Conservation (phyloP, 2,329 filamentous ascomycete genomes). For the Fusarium sp. region DNA sequence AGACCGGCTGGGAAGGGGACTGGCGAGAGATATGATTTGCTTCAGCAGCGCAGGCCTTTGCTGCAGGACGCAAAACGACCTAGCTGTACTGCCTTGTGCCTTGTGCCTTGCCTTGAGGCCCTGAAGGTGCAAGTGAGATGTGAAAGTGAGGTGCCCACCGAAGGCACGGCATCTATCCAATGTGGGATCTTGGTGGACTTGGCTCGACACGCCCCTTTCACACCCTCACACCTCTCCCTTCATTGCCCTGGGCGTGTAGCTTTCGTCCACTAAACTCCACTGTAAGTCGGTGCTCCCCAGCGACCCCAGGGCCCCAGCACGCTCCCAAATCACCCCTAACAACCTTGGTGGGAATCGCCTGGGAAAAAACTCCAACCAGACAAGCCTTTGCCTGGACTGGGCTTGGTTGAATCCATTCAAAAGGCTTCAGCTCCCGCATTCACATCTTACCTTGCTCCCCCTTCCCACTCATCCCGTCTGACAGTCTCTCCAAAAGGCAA, state of each 20-base stretch:
- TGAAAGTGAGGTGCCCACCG: background rate
- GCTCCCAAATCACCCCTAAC: constrained; percentile 51
- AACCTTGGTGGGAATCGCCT: constrained; percentile 49
- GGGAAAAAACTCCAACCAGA: constrained; percentile 45
- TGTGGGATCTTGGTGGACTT: constrained; percentile 3
- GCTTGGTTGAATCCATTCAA: constrained; percentile 52
- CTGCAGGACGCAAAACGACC: constrained; percentile 17
- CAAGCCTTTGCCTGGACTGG: constrained; percentile 35
- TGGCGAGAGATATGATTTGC: constrained; percentile 43
- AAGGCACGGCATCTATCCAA: constrained; percentile 20
- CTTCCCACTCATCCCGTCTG: constrained; percentile 48
- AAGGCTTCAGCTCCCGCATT: constrained; percentile 54
- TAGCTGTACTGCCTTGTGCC: constrained; percentile 13
- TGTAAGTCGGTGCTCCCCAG: constrained; percentile 40
- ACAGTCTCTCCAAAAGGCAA: constrained; percentile 26
- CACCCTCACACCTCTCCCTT: constrained; percentile 11
- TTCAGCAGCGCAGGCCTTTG: constrained; percentile 25
- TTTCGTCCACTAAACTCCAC: constrained; percentile 35
- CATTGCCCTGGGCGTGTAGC: constrained; percentile 14
- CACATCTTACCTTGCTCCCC: constrained; percentile 41
- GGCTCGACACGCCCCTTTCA: constrained; percentile 10
- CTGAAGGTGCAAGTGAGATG: constrained; percentile 15
- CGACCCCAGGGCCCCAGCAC: constrained; percentile 43
- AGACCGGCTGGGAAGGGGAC: constrained; percentile 37
- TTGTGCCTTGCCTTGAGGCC: constrained; percentile 42